Evolutionary conservation across 805 yeast species (phyloP).

Genomic region (Blastobotrys americana): DNA sequence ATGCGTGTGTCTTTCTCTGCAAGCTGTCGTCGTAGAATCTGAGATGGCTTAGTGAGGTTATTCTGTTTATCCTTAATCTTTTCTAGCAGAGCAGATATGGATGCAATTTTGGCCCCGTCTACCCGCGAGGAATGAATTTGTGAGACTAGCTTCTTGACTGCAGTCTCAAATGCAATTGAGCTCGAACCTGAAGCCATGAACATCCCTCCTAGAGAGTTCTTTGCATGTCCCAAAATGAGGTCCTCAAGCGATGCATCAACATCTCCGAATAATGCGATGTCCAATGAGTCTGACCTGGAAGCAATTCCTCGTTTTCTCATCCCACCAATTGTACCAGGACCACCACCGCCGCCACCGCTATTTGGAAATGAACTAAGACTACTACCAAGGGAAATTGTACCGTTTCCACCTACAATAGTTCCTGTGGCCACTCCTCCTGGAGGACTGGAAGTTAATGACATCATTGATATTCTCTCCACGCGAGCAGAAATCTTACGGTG

Average conservation of each 20-base stretch:
- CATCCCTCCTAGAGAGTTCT: constrained; percentile 30
- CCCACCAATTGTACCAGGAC: constrained; percentile 1
- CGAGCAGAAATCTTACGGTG: constrained; percentile 84
- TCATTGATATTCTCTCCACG: constrained; percentile 64
- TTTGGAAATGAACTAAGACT: background rate
- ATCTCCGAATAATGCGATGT: constrained; percentile 31
- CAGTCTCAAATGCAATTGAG: constrained; percentile 28
- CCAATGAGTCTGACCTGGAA: constrained; percentile 20
- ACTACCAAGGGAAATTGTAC: background rate
- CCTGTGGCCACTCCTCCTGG: background rate
- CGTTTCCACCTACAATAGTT: constrained; percentile 4
- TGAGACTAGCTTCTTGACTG: constrained; percentile 29
- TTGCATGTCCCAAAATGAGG: constrained; percentile 30
- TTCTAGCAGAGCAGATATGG: constrained; percentile 25
- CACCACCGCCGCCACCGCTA: constrained; percentile 1
- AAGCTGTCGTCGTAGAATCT: constrained; percentile 7
- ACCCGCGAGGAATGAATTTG: constrained; percentile 29
- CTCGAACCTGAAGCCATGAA: constrained; percentile 27
- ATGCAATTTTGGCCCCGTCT: constrained; percentile 30
- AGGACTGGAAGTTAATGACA: constrained; percentile 33
- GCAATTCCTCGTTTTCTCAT: background rate
- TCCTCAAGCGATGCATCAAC: constrained; percentile 29
- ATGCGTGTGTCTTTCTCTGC: constrained; percentile 14
- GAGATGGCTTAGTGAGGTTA: constrained; percentile 10
- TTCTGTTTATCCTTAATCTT: constrained; percentile 25